phyloP scores from a whole-genome alignment of 495 filamentous ascomycete species.

The Penicillium coffeae region DNA sequence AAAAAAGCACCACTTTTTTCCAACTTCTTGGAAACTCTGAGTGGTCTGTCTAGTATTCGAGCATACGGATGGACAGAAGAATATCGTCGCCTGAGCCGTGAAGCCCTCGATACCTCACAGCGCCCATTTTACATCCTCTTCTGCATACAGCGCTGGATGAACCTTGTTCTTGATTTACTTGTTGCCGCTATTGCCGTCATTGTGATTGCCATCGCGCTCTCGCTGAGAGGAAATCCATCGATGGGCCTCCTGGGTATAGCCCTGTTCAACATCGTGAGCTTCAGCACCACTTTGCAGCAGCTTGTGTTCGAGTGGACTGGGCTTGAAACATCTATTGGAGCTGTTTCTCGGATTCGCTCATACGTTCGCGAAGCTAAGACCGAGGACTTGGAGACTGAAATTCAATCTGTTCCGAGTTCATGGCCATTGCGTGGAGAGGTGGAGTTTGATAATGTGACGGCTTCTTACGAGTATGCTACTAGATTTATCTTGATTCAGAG shows the following conservation, averaged over 20 bases:
- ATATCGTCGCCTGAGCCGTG: constrained; percentile 56
- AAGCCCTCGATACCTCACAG: constrained; percentile 54
- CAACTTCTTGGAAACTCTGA: constrained; percentile 61
- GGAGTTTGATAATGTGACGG: constrained; percentile 16
- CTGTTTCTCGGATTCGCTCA: constrained; percentile 23
- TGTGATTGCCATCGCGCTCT: constrained; percentile 32
- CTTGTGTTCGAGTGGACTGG: constrained; percentile 23
- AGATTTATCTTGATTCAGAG: background rate
- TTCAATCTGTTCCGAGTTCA: constrained; percentile 7
- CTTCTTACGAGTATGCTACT: constrained; percentile 23
- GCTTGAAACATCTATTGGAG: constrained; percentile 31
- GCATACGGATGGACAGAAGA: constrained; percentile 60
- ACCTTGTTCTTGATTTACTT: constrained; percentile 58
- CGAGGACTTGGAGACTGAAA: constrained; percentile 19
- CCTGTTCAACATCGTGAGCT: constrained; percentile 30
- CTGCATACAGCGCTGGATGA: constrained; percentile 69
- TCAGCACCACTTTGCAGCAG: constrained; percentile 19
- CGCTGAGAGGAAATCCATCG: constrained; percentile 15
- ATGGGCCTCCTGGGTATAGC: constrained; percentile 26
- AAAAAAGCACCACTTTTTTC: constrained; percentile 64
- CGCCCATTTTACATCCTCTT: constrained; percentile 54
- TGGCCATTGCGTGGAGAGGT: constrained; percentile 22
- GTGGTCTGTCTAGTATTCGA: constrained; percentile 66
- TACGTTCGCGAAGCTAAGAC: constrained; percentile 14
- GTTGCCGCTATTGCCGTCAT: constrained; percentile 54